phyloP scores from a whole-genome alignment of 768 basidiomycete genomes.

The Pleurotus salmoneostramineus region DNA sequence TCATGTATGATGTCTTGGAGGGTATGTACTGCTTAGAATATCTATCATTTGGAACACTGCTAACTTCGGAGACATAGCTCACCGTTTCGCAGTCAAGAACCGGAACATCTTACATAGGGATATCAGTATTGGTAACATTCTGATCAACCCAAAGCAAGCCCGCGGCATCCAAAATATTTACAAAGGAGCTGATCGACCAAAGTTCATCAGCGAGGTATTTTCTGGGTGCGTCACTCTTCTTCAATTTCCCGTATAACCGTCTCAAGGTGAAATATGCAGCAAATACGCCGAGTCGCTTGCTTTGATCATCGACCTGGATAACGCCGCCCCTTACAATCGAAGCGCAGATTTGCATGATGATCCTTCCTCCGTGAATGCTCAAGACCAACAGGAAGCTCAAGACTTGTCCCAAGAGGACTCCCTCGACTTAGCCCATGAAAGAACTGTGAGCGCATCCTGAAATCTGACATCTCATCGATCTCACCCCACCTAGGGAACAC shows the following conservation, averaged over 20 bases:
- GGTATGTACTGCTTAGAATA: not conserved
- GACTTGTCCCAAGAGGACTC: too few species aligned
- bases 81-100: not conserved
- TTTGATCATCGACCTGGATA: not conserved
- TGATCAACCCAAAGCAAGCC: not conserved
- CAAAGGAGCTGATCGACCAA: not conserved
- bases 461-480: not conserved
- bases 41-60: too few species aligned
- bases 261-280: not conserved
- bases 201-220: slow-evolving; percentile 1
- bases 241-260: not conserved
- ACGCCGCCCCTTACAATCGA: not conserved
- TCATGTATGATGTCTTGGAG: slow-evolving; percentile 6
- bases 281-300: not conserved
- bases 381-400: too few species aligned
- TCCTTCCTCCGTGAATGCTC: too few species aligned
- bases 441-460: too few species aligned
- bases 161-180: not conserved
- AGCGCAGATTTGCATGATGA: too few species aligned
- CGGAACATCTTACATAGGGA: slow-evolving; percentile 1
- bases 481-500: not conserved
- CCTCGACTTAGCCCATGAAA: too few species aligned
- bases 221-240: not conserved
- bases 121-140: slow-evolving; percentile 5
- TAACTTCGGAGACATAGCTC: not conserved